A percentile compares a stretch with the other conserved stretches of the same genome.
Evolutionary conservation across 805 yeast genomes (phyloP).

Genomic region (Yarrowia alimentaria): DNA sequence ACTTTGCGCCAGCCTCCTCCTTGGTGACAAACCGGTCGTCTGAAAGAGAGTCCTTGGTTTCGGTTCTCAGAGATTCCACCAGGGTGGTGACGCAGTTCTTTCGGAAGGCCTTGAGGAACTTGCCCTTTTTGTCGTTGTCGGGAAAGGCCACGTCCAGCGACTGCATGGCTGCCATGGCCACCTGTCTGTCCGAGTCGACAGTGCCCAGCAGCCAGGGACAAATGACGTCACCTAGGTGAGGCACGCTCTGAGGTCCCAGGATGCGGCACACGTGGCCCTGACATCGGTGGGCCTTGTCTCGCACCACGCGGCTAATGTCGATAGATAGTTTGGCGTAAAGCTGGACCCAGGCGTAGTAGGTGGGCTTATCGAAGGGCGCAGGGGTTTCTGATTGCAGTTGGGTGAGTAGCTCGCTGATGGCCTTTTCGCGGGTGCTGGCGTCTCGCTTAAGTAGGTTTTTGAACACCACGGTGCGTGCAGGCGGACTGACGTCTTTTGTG

Average conservation of each 20-base stretch:
- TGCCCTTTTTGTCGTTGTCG: constrained; percentile 51
- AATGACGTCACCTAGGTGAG: constrained; percentile 65
- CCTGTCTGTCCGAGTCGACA: constrained; percentile 67
- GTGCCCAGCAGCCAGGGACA: constrained; percentile 73
- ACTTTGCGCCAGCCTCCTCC: constrained; percentile 66
- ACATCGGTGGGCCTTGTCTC: constrained; percentile 60
- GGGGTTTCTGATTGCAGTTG: constrained; percentile 38
- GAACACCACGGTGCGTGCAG: constrained; percentile 60
- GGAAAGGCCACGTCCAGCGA: constrained; percentile 57
- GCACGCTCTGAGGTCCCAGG: constrained; percentile 58
- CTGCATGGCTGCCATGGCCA: constrained; percentile 49
- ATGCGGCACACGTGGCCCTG: constrained; percentile 54
- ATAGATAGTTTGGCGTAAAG: constrained; percentile 75
- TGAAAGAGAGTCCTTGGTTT: constrained; percentile 61
- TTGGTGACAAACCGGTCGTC: constrained; percentile 69
- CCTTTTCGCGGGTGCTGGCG: constrained; percentile 80
- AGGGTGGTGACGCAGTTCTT: constrained; percentile 56
- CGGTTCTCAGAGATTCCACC: constrained; percentile 52
- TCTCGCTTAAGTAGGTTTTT: constrained; percentile 77
- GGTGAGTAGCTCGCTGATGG: constrained; percentile 54
- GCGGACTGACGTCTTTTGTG: constrained; percentile 49
- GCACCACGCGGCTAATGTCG: constrained; percentile 64
- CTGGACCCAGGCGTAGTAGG: constrained; percentile 68
- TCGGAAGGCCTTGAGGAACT: constrained; percentile 60
- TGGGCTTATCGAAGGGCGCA: constrained; percentile 50